Conservation (phyloP, 805 yeast genomes). For the Candida maltosa region DNA sequence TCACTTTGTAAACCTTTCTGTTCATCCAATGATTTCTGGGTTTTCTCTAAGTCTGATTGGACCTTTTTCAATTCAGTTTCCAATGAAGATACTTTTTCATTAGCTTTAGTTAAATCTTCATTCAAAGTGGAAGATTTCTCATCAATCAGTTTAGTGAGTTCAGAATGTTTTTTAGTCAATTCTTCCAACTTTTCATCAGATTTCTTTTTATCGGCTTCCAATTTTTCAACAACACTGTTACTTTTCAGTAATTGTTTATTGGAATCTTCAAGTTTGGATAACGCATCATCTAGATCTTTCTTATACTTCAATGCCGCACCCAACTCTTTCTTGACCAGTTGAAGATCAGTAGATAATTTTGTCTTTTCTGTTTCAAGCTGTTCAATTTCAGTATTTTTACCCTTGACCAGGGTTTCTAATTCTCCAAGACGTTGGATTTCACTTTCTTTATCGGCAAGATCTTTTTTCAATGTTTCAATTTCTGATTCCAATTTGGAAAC, state of each 20-base stretch:
- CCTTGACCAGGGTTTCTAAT: neutral
- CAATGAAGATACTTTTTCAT: neutral
- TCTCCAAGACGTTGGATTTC: neutral
- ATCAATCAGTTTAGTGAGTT: too few relatives aligned
- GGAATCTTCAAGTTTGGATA: too few relatives aligned
- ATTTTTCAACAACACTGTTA: too few relatives aligned
- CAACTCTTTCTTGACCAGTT: too few relatives aligned
- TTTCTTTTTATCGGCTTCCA: too few relatives aligned
- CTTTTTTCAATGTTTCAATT: neutral
- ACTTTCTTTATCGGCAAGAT: too few relatives aligned
- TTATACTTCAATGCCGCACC: too few relatives aligned
- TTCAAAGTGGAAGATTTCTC: neutral
- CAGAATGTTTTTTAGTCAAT: too few relatives aligned
- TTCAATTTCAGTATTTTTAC: slow-evolving; percentile 2
- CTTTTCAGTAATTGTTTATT: too few relatives aligned
- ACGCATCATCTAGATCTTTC: too few relatives aligned
- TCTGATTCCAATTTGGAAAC: slow-evolving; percentile 2
- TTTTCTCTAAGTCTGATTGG: too few relatives aligned
- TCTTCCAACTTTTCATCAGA: neutral
- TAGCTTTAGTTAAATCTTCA: neutral
- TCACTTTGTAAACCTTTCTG: neutral
- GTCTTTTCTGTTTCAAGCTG: slow-evolving; percentile 1
- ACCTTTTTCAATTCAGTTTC: neutral
- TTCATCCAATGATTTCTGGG: neutral
- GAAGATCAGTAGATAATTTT: too few relatives aligned